Base-by-base conservation (phyloP, 2,329 filamentous ascomycete species). In the Chrysoporthe austroafricana region DNA sequence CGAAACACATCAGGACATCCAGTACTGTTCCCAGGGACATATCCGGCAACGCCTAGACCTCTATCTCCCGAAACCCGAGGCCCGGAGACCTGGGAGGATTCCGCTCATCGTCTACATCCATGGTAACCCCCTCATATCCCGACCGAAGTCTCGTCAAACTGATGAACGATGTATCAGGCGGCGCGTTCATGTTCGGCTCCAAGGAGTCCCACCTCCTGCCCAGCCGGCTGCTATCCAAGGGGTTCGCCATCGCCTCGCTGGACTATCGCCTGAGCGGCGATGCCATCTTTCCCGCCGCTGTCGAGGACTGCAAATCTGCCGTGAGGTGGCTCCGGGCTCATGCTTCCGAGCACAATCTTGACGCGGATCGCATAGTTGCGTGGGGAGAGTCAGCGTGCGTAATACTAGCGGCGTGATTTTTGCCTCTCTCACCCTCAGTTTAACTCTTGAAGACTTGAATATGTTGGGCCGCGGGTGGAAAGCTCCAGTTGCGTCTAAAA, bases 201-300 rank as follows among this genome's bases (percentile, higher is more conserved):
- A 69, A 69, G 13, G 65, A 67, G 50, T 67, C 68, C 5, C 42
- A 50, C 7, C 63, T 57, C n/a, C 58, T 69, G 62, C 68, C 68
- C 4, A 32, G 62, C n/a, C 62, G 68, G 44, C 65, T 67, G n/a
- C 32, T 67, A 8, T 32, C 62, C 50, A 63, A 65, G 58, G 68
- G 65, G 36, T 65, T 52, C 34, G 68, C 68, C 39, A 63, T 69
- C 4, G 68, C 68, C 26, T 67, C 65, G n/a, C 62, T 69, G 16
- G 68, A 67, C 65, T 64, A 69, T 44, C 68, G 68, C 26, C 68
- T 69, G 39, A 69, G 65, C 58, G 68, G 68, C 32, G 68, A 69
- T 42, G 65, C 68, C 32, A 52, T 65, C 43, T 69, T 69, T 42
- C 68, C 68, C 18, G 65, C 68, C 21, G 59, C 68, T 1, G 44